Percentiles rank a stretch among this genome's conserved stretches.
phyloP scores from a whole-genome alignment of 352 stramenopile species.

The Thraustotheca clavata region DNA sequence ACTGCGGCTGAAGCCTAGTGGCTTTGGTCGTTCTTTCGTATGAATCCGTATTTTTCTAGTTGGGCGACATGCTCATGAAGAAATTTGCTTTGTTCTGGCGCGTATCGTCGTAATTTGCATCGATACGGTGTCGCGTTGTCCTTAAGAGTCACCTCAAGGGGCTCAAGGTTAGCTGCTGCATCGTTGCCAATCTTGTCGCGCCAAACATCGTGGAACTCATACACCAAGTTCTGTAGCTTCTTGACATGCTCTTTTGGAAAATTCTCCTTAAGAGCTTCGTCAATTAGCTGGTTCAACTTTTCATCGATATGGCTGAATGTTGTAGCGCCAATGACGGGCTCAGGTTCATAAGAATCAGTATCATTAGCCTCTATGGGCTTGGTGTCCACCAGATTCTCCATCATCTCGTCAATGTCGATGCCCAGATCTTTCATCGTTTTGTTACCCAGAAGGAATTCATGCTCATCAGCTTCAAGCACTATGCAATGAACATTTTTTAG shows the following conservation, averaged over 20 bases:
- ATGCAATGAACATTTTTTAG: no score
- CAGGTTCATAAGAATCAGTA: not conserved
- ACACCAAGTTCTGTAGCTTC: not conserved
- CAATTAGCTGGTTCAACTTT: not conserved
- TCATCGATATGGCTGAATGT: not conserved
- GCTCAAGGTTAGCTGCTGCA: not conserved
- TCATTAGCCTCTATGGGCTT: no score
- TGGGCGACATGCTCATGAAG: conserved; percentile 18
- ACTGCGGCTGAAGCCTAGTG: conserved; percentile 19
- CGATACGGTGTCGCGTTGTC: not conserved
- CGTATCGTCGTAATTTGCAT: conserved; percentile 4
- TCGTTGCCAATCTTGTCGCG: not conserved
- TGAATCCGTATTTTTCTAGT: conserved; percentile 17
- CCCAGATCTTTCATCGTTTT: no score
- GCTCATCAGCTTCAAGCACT: no score
- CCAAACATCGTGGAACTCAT: conserved; percentile 5
- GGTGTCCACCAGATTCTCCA: no score
- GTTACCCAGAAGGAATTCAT: no score
- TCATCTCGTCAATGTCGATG: no score
- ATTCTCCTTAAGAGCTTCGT: not conserved
- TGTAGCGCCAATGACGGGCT: not conserved
- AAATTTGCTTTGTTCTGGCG: conserved; percentile 18
- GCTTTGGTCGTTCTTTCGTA: conserved; percentile 19
- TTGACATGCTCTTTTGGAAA: not conserved
- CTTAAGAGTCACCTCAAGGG: conserved; percentile 3